Base-by-base conservation (phyloP, 1,284 basidiomycete genomes). In the Leucoagaricus sp. region DNA sequence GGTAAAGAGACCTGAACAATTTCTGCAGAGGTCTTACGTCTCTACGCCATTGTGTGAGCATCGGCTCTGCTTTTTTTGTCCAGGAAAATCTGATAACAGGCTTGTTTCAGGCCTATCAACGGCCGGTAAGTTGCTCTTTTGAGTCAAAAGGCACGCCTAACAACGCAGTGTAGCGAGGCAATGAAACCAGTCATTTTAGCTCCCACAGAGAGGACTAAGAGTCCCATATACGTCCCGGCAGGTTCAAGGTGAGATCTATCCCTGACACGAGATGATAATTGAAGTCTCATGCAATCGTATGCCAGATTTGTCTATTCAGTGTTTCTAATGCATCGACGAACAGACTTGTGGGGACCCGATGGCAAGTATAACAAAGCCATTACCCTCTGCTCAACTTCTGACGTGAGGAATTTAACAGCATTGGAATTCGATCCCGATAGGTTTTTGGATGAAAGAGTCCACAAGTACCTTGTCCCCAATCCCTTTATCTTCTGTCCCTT, bases 401-500 rank as follows among this genome's bases (percentile, higher is more conserved):
- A n/a, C n/a, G 48, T 10, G 2, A 21, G n/a, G n/a, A n/a, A n/a
- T n/a, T 21, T n/a, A n/a, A n/a, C n/a, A 69, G 69, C 72, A 17
- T 59, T 65, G 13, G 62, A 67, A 55, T 85, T 83, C 63, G 83
- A 85, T 60, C 84, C 84, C 0, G 79, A 85, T 58, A 73, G 85
- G 2, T 85, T 83, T 70, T 58, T 85, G 36, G 83, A 85, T 63
- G 74, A 77, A 15, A 71, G 83, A n/a, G 58, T 81, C 10, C 72
- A 77, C 49, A 80, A 80, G 64, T 82, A 82, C 58, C 69, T 84
- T 25, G 75, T 72, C 2, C 73, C 77, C 1, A 85, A 85, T 63
- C 83, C 83, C 1, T 83, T 79, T 67, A 82, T 84, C 41, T 86
- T 84, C 70, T 65, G 80, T 3, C 83, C 83, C 0, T 85, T 85